A percentile compares a stretch with the other conserved stretches of the same genome.
Evolutionary conservation across 1,139 yeast species (phyloP).

Genomic region (Tardiomyces depauwii): DNA sequence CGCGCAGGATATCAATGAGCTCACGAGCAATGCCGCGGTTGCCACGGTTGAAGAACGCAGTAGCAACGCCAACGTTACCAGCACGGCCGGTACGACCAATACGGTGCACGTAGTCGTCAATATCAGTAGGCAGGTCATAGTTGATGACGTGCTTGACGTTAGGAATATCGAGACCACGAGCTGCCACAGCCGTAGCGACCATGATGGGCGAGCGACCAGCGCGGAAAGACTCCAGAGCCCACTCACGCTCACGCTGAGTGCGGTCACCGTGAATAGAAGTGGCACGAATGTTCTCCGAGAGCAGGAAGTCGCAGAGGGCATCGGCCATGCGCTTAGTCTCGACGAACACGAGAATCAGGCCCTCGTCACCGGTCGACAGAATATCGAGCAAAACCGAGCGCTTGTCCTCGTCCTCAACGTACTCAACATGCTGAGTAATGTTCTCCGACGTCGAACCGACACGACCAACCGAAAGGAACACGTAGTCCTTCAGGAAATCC

Average conservation of each 20-base stretch:
- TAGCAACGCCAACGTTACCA: constrained; percentile 96
- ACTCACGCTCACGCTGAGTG: constrained; percentile 95
- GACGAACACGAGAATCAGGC: constrained; percentile 87
- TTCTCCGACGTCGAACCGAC: constrained; percentile 97
- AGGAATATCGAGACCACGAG: constrained; percentile 99
- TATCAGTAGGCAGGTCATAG: constrained; percentile 92
- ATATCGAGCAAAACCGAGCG: constrained; percentile 85
- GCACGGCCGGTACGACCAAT: constrained; percentile 99
- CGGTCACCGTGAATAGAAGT: constrained; percentile 99
- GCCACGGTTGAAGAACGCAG: constrained; percentile 95
- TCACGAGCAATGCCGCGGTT: constrained; percentile 87
- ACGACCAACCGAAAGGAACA: constrained; percentile 94
- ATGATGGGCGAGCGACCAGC: constrained; percentile 79
- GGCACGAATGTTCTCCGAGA: constrained; percentile 86
- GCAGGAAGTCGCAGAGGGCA: constrained; percentile 81
- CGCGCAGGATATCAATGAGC: constrained; percentile 73
- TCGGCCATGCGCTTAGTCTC: constrained; percentile 99
- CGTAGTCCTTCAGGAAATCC: constrained; percentile 91
- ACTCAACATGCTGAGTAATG: constrained; percentile 85
- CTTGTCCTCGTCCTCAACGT: constrained; percentile 94
- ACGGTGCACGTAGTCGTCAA: constrained; percentile 98
- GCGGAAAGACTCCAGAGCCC: constrained; percentile 85
- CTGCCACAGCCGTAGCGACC: constrained; percentile 98
- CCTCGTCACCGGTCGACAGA: constrained; percentile 64
- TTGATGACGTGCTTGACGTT: constrained; percentile 96